Base-by-base conservation (phyloP, 2,329 filamentous ascomycete species). In the Pseudophaeomoniella oleicola region DNA sequence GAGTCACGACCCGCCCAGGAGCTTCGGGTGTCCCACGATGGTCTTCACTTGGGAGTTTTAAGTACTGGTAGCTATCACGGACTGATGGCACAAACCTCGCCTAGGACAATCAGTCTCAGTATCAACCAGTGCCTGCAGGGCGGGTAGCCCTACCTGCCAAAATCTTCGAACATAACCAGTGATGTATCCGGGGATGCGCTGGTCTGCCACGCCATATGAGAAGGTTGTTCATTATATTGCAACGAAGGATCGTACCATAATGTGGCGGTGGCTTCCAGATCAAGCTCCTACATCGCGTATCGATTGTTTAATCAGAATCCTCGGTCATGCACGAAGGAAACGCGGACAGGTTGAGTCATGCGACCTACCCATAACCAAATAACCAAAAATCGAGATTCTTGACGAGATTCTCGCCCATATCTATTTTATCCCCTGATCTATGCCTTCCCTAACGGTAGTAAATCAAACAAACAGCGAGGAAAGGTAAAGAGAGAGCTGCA, bases 251-350 rank as follows among this genome's bases (percentile, higher is more conserved):
- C 57, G 43, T 78, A 94, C 88, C 88, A 56, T 81, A 94, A 55
- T 94, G 83, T 46, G 90, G 90, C 42, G 90, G 90, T 39, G 90
- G 88, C 58, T 96, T 98, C 87, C 87, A 98, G 50, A 98, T 94
- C 55, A 98, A 63, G 57, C 86, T 94, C 62, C 88, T 90, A 36
- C 33, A n/a, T n/a, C n/a, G n/a, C n/a, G n/a, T n/a, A n/a, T n/a
- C n/a, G n/a, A n/a, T n/a, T n/a, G n/a, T n/a, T n/a, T n/a, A n/a
- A n/a, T n/a, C n/a, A n/a, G n/a, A n/a, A n/a, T n/a, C n/a, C n/a
- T n/a, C n/a, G n/a, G n/a, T n/a, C n/a, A n/a, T n/a, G n/a, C n/a
- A n/a, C n/a, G n/a, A n/a, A n/a, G n/a, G 11, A 27, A 30, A 32
- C 30, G 34, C 27, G 35, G 27, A 40, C 34, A 42, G 41, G 40